These are phyloP conservation scores for Pulveroboletus sp. DNA, from an alignment of 768 basidiomycete species.

Conservation along the genomic window DNA sequence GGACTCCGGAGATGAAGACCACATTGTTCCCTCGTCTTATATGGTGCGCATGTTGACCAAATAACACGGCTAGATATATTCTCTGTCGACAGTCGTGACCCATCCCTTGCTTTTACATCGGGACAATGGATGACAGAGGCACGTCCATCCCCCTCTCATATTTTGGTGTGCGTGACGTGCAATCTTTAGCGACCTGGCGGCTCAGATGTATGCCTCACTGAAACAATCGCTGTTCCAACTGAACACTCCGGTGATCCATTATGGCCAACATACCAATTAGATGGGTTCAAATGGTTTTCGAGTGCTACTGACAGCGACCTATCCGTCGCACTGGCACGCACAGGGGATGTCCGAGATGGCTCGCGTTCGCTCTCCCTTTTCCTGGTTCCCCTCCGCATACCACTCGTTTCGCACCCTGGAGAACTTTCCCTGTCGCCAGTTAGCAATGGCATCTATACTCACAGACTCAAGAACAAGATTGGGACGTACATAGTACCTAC, in stretches of 20 bases:
- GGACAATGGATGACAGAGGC: slow-evolving; percentile 88
- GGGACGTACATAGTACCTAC: slow-evolving; percentile 73
- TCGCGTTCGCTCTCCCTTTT: slow-evolving; percentile 71
- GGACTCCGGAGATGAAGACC: slow-evolving; percentile 55
- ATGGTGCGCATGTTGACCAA: slow-evolving; percentile 38
- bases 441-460: slow-evolving; percentile 63
- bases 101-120: slow-evolving; percentile 56
- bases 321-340: slow-evolving; percentile 69
- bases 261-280: slow-evolving; percentile 51
- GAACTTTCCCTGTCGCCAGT: slow-evolving; percentile 40
- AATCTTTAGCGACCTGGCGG: slow-evolving; percentile 56
- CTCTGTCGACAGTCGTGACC: slow-evolving; percentile 47
- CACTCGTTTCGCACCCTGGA: slow-evolving; percentile 42
- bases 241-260: slow-evolving; percentile 30
- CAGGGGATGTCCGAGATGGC: slow-evolving; percentile 50
- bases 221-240: slow-evolving; percentile 51
- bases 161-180: neutral
- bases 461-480: slow-evolving; percentile 75
- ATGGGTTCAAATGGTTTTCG: slow-evolving; percentile 84
- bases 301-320: slow-evolving; percentile 76
- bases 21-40: slow-evolving; percentile 54
- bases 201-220: slow-evolving; percentile 71
- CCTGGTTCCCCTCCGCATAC: slow-evolving; percentile 57
- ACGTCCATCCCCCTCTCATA: neutral
- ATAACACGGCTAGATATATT: neutral